Evolutionary conservation across 2,329 filamentous ascomycete species (phyloP), one percentile per base, ranked within the genome.

Genomic region (Fusarium sp.): DNA sequence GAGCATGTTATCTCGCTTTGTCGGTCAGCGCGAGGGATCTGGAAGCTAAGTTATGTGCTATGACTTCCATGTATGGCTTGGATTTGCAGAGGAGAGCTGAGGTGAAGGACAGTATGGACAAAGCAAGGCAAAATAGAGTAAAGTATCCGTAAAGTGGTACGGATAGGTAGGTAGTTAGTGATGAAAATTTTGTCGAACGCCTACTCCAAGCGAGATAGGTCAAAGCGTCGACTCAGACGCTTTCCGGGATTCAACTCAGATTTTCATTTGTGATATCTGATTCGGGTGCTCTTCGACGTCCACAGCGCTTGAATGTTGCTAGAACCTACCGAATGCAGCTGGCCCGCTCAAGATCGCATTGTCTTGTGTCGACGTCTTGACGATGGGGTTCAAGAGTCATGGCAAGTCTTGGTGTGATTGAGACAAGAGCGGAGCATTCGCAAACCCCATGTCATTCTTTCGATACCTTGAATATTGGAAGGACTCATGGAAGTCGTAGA

Each of bases 381-480:
- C 28, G 28, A 13, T 30, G 5, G 28, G 28, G 28, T 30, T 30
- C 28, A 10, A 53, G 15, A 22, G 19, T 17, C 15, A 28, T 22
- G 24, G 28, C n/a, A 26, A 50, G 47, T 41, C 40, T 41, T 32
- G 26, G 40, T 58, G 54, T 60, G 56, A 40, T 50, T 33, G 39
- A 45, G 46, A 63, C 40, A 33, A 47, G 48, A 43, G 56, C 44
- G 49, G 49, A 39, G 41, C 26, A 32, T 50, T n/a, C 39, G 39
- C 26, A 10, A 39, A 22, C 26, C 40, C 40, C 41, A 64, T 59
- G 49, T 53, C 54, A 40, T 35, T 56, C 52, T 52, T 56, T 53
- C 39, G 33, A 63, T 65, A 55, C 33, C 48, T 58, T 40, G 53
- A 70, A 67, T 46, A 41, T 63, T 73, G 41, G 71, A 72, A 70